Conservation (phyloP, 768 basidiomycete genomes). For the Boletus sp. region DNA sequence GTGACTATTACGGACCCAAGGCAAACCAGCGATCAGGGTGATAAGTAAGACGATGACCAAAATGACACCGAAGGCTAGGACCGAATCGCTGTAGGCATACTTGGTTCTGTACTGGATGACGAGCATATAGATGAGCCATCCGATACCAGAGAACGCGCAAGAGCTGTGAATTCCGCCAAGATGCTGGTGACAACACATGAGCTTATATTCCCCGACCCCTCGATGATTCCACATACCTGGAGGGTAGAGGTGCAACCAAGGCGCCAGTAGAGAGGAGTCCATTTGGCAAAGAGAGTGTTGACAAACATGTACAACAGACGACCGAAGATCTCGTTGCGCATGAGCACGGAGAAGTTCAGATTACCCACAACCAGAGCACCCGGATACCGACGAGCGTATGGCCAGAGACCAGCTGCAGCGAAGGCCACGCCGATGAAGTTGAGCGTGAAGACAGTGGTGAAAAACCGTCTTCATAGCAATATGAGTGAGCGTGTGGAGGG, state of each 20-base stretch:
- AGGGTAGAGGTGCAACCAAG: conserved; percentile 71
- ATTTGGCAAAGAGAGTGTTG: conserved; percentile 79
- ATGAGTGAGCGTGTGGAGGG: conserved; percentile 1
- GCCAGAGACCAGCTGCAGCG: conserved; percentile 62
- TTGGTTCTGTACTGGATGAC: conserved; percentile 51
- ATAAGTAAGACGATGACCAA: conserved; percentile 55
- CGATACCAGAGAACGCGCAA: conserved; percentile 65
- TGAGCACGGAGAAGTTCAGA: conserved; percentile 64
- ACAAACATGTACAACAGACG: conserved; percentile 68
- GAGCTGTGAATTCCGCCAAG: conserved; percentile 79
- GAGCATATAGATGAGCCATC: conserved; percentile 66
- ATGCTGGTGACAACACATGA: conserved; percentile 43
- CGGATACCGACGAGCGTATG: conserved; percentile 61
- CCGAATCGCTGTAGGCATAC: conserved; percentile 48
- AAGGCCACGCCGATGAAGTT: conserved; percentile 61
- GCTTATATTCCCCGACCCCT: background rate
- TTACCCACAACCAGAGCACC: conserved; percentile 76
- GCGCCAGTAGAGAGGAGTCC: conserved; percentile 71
- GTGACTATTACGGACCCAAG: conserved; percentile 76
- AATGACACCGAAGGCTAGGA: conserved; percentile 60
- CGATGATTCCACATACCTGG: conserved; percentile 40
- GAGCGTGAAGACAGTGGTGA: conserved; percentile 53
- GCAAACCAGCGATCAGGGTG: conserved; percentile 64
- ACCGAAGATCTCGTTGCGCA: conserved; percentile 81
- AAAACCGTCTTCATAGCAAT: conserved; percentile 58